Percentiles rank a stretch among this genome's conserved stretches.
Evolutionary conservation across 306 rosid species (phyloP).

Genomic region (Fagus crenata): DNA sequence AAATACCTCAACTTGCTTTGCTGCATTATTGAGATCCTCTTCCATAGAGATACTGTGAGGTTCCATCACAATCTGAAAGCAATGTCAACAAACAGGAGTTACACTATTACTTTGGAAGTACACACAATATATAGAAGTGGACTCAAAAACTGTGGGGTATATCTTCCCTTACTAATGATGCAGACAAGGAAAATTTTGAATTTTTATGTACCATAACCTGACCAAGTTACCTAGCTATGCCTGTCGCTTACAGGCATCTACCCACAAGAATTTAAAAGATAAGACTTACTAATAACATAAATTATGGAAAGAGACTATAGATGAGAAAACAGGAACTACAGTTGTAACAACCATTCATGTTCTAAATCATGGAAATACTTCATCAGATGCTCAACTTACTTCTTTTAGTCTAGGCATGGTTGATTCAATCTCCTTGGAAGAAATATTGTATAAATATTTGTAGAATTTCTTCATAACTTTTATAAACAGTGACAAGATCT

Average conservation of each 20-base stretch:
- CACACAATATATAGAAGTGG: background rate
- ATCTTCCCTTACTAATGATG: background rate
- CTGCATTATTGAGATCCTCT: constrained; percentile 75
- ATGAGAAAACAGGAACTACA: background rate
- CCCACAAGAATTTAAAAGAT: background rate
- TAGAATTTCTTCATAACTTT: constrained; percentile 79
- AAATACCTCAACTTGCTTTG: constrained; percentile 75
- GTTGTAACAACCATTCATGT: background rate
- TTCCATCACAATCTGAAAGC: constrained; percentile 60
- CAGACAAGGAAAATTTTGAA: background rate
- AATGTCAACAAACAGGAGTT: constrained; percentile 14
- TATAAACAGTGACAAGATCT: constrained; percentile 77
- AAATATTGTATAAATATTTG: constrained; percentile 56
- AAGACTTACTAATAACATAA: background rate
- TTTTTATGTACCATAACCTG: background rate
- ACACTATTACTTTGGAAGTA: background rate
- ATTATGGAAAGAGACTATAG: background rate
- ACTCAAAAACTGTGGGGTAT: background rate
- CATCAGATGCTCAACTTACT: constrained; percentile 46
- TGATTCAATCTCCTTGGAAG: constrained; percentile 70
- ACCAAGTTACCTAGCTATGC: background rate
- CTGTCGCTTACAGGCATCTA: background rate
- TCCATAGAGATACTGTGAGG: constrained; percentile 78
- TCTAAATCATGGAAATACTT: background rate
- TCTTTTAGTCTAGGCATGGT: constrained; percentile 74